Conservation (phyloP, 306 rosid genomes). For the Mucuna pruriens region DNA sequence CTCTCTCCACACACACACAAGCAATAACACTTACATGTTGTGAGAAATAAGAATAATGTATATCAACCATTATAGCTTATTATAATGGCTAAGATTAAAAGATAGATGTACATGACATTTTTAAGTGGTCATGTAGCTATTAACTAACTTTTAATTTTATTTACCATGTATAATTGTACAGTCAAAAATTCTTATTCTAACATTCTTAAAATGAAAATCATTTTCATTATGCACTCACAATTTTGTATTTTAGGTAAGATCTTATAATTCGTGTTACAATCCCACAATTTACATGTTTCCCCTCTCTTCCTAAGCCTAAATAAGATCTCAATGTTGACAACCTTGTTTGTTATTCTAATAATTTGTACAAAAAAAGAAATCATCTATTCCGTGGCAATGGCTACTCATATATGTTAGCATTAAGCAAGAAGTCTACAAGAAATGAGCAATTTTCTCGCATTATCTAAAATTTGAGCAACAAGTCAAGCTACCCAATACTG, state of each 20-base stretch:
- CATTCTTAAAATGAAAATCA: too few species aligned
- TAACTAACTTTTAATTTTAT: background rate
- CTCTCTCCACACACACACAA: background rate
- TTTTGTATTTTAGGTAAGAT: background rate
- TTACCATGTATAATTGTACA: too few species aligned
- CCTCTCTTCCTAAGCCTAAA: background rate
- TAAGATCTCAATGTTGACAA: background rate
- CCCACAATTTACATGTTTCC: background rate
- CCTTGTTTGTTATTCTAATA: background rate
- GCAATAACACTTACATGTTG: background rate
- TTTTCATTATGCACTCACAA: background rate
- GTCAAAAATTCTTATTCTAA: too few species aligned
- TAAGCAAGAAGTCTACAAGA: conserved; percentile 15
- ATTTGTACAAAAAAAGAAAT: background rate
- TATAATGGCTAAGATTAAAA: background rate
- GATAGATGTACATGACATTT: background rate
- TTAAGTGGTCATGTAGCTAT: background rate
- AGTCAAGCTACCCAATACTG: conserved; percentile 10
- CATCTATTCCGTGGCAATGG: background rate
- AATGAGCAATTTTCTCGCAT: conserved; percentile 32
- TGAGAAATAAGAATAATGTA: background rate
- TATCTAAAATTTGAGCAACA: conserved; percentile 16
- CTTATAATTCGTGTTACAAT: background rate
- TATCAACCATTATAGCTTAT: background rate
- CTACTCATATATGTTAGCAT: background rate